Conservation (phyloP, 2,329 filamentous ascomycete species). For the Sporothrix globosa region DNA sequence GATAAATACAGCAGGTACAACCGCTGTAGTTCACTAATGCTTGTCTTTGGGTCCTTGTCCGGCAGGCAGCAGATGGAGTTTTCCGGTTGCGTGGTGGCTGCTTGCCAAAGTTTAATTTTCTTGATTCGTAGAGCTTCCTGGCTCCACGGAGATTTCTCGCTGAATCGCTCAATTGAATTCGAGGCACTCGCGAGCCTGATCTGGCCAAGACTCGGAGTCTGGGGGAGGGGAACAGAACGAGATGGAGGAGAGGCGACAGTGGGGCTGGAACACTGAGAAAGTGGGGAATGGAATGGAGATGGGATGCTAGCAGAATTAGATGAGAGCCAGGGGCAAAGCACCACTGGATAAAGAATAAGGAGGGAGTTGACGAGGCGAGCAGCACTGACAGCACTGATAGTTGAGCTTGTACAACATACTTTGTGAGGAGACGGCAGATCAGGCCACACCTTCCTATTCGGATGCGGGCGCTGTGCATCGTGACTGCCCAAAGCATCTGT, state of each 20-base stretch:
- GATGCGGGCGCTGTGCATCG: background rate
- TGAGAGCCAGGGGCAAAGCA: background rate
- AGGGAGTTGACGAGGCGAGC: background rate
- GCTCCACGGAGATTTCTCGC: background rate
- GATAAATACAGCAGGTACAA: background rate
- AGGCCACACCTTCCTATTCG: background rate
- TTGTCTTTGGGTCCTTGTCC: background rate
- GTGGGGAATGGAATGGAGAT: background rate
- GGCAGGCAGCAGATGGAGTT: conserved; percentile 23
- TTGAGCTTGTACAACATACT: no score
- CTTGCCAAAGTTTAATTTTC: background rate
- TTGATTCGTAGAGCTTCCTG: background rate
- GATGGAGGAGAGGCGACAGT: conserved; percentile 14
- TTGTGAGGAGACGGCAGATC: background rate
- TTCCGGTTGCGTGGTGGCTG: background rate
- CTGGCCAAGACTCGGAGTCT: conserved; percentile 3
- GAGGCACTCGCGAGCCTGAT: background rate
- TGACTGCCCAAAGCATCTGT: background rate
- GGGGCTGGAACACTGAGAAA: conserved; percentile 1
- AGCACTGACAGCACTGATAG: background rate
- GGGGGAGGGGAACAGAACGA: conserved; percentile 20
- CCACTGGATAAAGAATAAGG: conserved; percentile 26
- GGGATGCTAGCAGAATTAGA: background rate
- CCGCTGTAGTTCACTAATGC: background rate
- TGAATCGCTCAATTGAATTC: background rate